Evolutionary conservation across 805 yeast species (phyloP).

Genomic region (Metschnikowia peoriensis): DNA sequence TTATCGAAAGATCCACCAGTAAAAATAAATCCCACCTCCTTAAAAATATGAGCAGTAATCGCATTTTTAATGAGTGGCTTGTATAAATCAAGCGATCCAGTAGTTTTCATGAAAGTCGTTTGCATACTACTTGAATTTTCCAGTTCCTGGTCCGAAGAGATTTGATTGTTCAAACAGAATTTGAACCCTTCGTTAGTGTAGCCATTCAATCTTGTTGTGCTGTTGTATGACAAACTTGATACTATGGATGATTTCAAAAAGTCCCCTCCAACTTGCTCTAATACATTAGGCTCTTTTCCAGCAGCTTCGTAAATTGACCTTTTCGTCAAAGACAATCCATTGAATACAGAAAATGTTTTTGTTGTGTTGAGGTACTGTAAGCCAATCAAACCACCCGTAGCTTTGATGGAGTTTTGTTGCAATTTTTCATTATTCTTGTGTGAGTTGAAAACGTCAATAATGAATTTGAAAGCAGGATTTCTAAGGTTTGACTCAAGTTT

Average conservation of each 20-base stretch:
- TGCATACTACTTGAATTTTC: constrained; percentile 19
- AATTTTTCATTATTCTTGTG: constrained; percentile 47
- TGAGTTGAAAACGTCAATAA: constrained; percentile 30
- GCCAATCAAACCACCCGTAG: constrained; percentile 53
- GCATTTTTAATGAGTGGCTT: constrained; percentile 43
- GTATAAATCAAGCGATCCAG: constrained; percentile 29
- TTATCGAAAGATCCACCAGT: constrained; percentile 28
- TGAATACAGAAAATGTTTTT: constrained; percentile 26
- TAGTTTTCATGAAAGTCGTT: constrained; percentile 34
- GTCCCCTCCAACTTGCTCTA: constrained; percentile 29
- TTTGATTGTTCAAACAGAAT: constrained; percentile 63
- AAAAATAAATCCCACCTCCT: constrained; percentile 56
- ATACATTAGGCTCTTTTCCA: constrained; percentile 46
- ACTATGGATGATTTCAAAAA: constrained; percentile 35
- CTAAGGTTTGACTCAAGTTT: constrained; percentile 44
- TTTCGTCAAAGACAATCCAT: constrained; percentile 61
- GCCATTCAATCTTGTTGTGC: constrained; percentile 3
- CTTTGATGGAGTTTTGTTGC: constrained; percentile 56
- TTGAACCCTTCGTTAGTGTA: constrained; percentile 33
- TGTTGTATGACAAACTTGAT: constrained; percentile 24
- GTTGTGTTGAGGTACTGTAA: constrained; percentile 31
- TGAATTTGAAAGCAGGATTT: constrained; percentile 44
- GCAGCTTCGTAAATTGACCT: constrained; percentile 51
- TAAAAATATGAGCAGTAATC: constrained; percentile 49
- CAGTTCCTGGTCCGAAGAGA: constrained; percentile 33